phyloP scores from a whole-genome alignment of 495 filamentous ascomycete genomes.

The Aspergillus panamensis region DNA sequence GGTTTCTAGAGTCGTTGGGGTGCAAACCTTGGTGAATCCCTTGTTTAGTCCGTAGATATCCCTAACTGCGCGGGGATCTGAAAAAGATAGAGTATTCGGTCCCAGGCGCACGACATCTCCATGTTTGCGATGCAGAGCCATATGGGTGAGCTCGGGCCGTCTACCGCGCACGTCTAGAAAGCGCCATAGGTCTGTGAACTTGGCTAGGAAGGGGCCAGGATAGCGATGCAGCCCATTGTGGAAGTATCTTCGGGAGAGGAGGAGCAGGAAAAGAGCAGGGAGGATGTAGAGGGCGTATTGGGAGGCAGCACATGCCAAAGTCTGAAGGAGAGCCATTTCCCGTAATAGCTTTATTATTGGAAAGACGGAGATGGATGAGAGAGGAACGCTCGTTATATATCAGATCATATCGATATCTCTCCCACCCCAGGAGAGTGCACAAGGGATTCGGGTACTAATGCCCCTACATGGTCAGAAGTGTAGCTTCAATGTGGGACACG shows the following conservation, averaged over 20 bases:
- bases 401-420: not conserved
- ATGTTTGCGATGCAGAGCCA: slow-evolving; percentile 64
- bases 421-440: not conserved
- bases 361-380: too few relatives aligned
- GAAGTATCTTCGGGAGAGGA: slow-evolving; percentile 4
- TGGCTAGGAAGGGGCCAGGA: slow-evolving; percentile 64
- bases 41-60: slow-evolving; percentile 79
- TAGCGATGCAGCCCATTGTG: slow-evolving; percentile 9
- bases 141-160: slow-evolving; percentile 62
- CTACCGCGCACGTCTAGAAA: slow-evolving; percentile 61
- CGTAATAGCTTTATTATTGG: not conserved
- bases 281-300: slow-evolving; percentile 6
- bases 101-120: slow-evolving; percentile 69
- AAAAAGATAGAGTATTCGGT: slow-evolving; percentile 60
- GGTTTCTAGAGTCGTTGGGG: not conserved
- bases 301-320: not conserved
- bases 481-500: slow-evolving; percentile 1
- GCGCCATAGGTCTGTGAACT: slow-evolving; percentile 66
- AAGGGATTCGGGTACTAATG: too few relatives aligned
- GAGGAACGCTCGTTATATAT: not conserved
- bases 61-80: slow-evolving; percentile 63
- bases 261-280: not conserved
- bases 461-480: not conserved
- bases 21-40: slow-evolving; percentile 67
- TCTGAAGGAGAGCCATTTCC: slow-evolving; percentile 9